Evolutionary conservation across 163 green algal species (phyloP).

Genomic region (Chlorella variabilis): DNA sequence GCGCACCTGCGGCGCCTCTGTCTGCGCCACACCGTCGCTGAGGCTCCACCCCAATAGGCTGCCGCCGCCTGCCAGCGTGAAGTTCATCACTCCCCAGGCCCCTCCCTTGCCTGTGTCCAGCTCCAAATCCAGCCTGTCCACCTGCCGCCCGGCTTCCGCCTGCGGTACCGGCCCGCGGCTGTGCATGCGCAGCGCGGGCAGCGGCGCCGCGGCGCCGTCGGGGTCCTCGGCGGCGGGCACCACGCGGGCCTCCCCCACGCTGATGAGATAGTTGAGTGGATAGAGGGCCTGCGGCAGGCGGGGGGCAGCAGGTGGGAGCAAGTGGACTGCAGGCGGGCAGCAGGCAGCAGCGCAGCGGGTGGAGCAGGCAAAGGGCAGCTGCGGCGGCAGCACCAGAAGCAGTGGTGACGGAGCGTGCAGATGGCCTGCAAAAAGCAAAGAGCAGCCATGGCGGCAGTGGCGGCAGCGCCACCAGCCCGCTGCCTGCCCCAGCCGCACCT

Average conservation of each 20-base stretch:
- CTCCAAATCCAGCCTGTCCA: slow-evolving; percentile 25
- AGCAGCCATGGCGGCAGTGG: too few relatives aligned
- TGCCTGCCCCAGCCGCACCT: too few relatives aligned
- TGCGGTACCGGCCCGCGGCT: not conserved
- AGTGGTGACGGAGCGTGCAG: too few relatives aligned
- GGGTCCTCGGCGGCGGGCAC: not conserved
- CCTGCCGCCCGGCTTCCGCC: not conserved
- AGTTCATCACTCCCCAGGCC: slow-evolving; percentile 49
- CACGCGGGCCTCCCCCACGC: not conserved
- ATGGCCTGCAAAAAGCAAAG: too few relatives aligned
- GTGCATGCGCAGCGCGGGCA: slow-evolving; percentile 15
- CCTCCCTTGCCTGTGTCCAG: slow-evolving; percentile 33
- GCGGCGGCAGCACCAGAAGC: too few relatives aligned
- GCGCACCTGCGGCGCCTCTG: not conserved
- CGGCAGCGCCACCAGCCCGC: too few relatives aligned
- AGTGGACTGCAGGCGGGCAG: not conserved
- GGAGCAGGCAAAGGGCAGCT: too few relatives aligned
- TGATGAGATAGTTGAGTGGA: slow-evolving; percentile 43
- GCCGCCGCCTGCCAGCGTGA: slow-evolving; percentile 20
- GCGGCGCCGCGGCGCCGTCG: too few relatives aligned
- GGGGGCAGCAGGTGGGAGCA: not conserved
- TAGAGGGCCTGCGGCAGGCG: slow-evolving; percentile 35
- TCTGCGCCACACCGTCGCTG: not conserved
- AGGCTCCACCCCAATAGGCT: slow-evolving; percentile 39
- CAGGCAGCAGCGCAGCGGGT: not conserved